Percentiles rank a stretch among this genome's conserved stretches.
Conservation (phyloP, 768 basidiomycete species). For the Exidia glandulosa region DNA sequence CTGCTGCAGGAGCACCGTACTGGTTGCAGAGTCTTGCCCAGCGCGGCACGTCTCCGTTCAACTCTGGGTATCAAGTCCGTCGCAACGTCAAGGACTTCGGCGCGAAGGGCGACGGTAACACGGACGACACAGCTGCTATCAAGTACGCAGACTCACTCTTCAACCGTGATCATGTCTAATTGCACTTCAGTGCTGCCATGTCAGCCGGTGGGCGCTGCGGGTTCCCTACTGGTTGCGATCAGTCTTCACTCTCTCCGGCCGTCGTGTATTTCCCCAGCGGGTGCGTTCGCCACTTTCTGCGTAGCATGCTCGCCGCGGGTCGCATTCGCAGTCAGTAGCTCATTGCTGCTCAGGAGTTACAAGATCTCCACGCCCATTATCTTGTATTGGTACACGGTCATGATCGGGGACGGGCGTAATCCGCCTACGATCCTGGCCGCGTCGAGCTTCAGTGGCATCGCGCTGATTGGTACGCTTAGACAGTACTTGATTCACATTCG, state of each 20-base stretch:
- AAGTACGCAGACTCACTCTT: slow-evolving; percentile 30
- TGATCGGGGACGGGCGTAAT: slow-evolving; percentile 19
- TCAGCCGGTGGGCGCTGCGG: slow-evolving; percentile 53
- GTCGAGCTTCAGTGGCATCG: slow-evolving; percentile 20
- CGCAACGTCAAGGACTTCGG: slow-evolving; percentile 23
- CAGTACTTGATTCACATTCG: neutral
- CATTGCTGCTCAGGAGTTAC: slow-evolving; percentile 22
- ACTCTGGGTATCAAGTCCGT: slow-evolving; percentile 9
- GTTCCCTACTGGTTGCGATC: slow-evolving; percentile 25
- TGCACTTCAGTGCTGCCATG: slow-evolving; percentile 44
- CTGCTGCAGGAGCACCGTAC: neutral
- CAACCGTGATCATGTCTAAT: slow-evolving; percentile 3
- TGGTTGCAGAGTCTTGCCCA: neutral
- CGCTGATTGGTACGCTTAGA: slow-evolving; percentile 19
- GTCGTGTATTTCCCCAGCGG: slow-evolving; percentile 67
- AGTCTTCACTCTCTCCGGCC: slow-evolving; percentile 44
- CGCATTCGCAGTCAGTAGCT: neutral
- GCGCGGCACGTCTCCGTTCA: neutral
- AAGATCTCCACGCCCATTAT: slow-evolving; percentile 18
- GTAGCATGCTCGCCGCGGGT: neutral
- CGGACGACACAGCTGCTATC: slow-evolving; percentile 69
- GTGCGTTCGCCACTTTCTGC: slow-evolving; percentile 22
- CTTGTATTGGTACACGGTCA: slow-evolving; percentile 15
- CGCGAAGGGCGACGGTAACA: slow-evolving; percentile 48
- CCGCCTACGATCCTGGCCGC: slow-evolving; percentile 23